Base-by-base conservation (phyloP, 2,329 filamentous ascomycete species). In the Lasiodiplodia hormozganensis region DNA sequence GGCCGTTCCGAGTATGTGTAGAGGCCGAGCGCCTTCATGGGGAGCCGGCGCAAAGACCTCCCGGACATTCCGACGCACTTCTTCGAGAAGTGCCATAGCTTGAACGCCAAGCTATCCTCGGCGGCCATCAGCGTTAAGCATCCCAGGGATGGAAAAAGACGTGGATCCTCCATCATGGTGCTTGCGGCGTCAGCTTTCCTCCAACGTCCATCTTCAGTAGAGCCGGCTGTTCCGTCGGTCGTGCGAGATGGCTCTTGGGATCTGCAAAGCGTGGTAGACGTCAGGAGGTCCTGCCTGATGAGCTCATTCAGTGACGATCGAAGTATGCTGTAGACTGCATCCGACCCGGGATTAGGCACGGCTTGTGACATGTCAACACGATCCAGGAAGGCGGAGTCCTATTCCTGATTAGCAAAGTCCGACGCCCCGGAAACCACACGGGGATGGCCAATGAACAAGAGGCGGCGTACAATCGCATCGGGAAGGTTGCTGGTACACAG, bases 401-500 rank as follows among this genome's bases (percentile, higher is more conserved):
- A 52, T 36, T 56, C 23, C 14, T 23, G 23, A 23, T 12, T 16
- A 67, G n/a, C 53, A 11, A 57, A 6, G 8, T 34, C 31, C 38
- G 16, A 10, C 23, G 4, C 31, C n/a, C 21, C 23, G 3, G 54
- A 16, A 40, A 21, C 7, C 21, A 21, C 6, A 21, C 43, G n/a
- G 4, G 7, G 31, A 10, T 34, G 31, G 6, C 31, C 31, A 34
- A 34, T 34, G 31, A 34, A 34, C 31, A 34, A 18, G n/a, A 7
- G 3, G 6, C 47, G 11, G 31, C 64, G 16, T 38, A 57, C 64
- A 71, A 85, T 76, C 10, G 79, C 80, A 14, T 73, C 74, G 16
- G 83, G 74, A 10, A 86, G 72, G 66, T 86, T 86, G 73, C 81
- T 85, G 0, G 85, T 85, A 72, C 83, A 86, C 38, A 86, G 74